These are phyloP conservation scores for Athelia psychrophila DNA, from an alignment of 1,284 basidiomycete species.

Conservation along the genomic window DNA sequence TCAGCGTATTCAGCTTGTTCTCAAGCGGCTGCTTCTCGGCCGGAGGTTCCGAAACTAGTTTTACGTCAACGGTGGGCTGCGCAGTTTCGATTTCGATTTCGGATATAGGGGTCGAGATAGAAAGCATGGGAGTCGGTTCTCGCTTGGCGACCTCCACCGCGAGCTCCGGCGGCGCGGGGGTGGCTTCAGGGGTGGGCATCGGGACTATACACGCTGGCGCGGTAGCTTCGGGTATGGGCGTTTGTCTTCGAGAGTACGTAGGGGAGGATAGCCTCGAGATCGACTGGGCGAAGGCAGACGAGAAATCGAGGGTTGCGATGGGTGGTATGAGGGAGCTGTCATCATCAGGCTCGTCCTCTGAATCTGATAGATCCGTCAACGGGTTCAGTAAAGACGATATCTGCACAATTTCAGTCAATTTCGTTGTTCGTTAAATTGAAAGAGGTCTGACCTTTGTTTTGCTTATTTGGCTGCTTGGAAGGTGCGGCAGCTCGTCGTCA, in stretches of 20 bases:
- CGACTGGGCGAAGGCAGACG: not conserved
- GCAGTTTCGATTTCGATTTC: not conserved
- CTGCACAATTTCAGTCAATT: not conserved
- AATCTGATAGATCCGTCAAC: not conserved
- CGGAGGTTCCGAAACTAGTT: no score
- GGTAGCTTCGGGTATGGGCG: not conserved
- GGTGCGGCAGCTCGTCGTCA: not conserved
- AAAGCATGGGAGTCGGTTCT: not conserved
- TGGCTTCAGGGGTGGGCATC: not conserved
- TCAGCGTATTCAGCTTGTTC: not conserved
- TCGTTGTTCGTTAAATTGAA: not conserved
- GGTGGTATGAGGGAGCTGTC: not conserved
- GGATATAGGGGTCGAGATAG: not conserved
- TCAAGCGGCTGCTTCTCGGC: not conserved
- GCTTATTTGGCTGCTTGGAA: not conserved
- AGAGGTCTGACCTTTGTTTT: not conserved
- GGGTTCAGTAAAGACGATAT: not conserved
- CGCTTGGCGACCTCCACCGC: not conserved
- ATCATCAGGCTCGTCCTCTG: not conserved
- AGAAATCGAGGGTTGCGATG: not conserved
- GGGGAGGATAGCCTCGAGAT: not conserved
- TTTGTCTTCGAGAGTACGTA: not conserved
- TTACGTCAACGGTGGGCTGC: no score
- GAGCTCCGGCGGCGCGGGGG: not conserved
- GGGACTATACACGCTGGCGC: not conserved